Percentiles rank a stretch among this genome's conserved stretches.
phyloP scores from a whole-genome alignment of 2,329 filamentous ascomycete genomes.

The Microsporum ferrugineum region DNA sequence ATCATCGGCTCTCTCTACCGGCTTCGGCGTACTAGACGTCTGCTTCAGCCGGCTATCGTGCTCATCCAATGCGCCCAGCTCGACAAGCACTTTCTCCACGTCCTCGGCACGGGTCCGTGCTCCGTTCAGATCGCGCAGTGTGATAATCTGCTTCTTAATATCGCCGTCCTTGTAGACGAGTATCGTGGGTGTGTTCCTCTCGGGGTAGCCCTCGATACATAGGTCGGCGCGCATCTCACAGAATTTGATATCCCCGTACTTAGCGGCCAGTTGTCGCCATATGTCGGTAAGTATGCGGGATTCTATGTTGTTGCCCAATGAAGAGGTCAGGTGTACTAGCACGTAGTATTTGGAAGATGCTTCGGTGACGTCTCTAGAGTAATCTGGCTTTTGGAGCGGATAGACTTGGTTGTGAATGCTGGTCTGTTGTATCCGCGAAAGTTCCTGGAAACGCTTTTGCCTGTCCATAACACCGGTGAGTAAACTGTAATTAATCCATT shows the following conservation, averaged over 20 bases:
- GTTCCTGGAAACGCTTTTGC: slow-evolving; percentile 74
- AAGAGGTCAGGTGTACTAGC: slow-evolving; percentile 70
- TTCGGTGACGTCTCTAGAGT: slow-evolving; percentile 81
- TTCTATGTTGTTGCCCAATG: slow-evolving; percentile 68
- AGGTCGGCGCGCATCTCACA: slow-evolving; percentile 86
- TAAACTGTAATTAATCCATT: not conserved
- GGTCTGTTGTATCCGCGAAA: slow-evolving; percentile 62
- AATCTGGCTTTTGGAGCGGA: slow-evolving; percentile 88
- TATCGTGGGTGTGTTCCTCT: slow-evolving; percentile 88
- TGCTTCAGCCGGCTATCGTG: slow-evolving; percentile 65
- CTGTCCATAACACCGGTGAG: slow-evolving; percentile 22
- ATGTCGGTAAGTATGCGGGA: slow-evolving; percentile 72
- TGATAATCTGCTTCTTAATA: slow-evolving; percentile 86
- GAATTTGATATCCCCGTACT: slow-evolving; percentile 93
- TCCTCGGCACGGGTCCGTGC: slow-evolving; percentile 58
- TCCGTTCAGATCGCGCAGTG: slow-evolving; percentile 66
- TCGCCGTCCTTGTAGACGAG: slow-evolving; percentile 86
- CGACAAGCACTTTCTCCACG: slow-evolving; percentile 69
- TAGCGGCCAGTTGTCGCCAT: slow-evolving; percentile 70
- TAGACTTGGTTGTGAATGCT: slow-evolving; percentile 83
- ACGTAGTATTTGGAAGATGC: slow-evolving; percentile 59
- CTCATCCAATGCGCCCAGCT: slow-evolving; percentile 65
- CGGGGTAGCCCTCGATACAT: slow-evolving; percentile 94
- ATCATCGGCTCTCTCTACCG: slow-evolving; percentile 39
- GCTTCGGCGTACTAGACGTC: slow-evolving; percentile 44